Evolutionary conservation across 208 protist species (phyloP), one percentile per base, ranked within the genome.

Genomic region (Acanthamoeba royreba): DNA sequence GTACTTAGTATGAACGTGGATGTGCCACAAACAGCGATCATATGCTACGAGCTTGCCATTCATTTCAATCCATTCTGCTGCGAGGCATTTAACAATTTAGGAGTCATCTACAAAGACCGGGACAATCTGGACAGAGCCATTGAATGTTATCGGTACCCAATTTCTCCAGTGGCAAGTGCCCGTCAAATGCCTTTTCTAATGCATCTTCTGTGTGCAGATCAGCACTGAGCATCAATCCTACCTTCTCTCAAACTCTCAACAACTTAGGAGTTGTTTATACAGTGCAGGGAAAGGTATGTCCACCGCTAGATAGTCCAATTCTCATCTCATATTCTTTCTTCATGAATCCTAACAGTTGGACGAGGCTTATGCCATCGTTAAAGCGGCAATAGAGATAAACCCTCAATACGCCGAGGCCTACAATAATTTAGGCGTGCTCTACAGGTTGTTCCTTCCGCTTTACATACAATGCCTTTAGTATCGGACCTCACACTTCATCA

Each of bases 21-120:
- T 4, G 55, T 63, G 55, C 31, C 25, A 7, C 25, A 19, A 55
- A 55, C 17, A 49, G 72, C 72, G 22, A 33, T 83, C 35, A 49
- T 83, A n/a, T 83, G 72, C 46, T 97, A 97, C 52, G 88, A 97
- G 35, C 94, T 97, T 4, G 94, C 95, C 25, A 89, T 97, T 31
- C 52, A 94, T 63, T 97, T 97, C 31, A 94, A 92, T 25, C 92
- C 94, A 2, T 77, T 81, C 25, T 96, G 94, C 49, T 42, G 43
- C 43, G 95, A 96, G 43, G 95, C 96, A 33, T 93, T 55, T 52
- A 97, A 97, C 94, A 97, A 97, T 53, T 53, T 97, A 35, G 96
- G 96, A 25, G 94, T 97, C 3, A 28, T 97, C 7, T 95, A 94
- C 66, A 96, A 97, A 47, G 49, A 90, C n/a, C 9, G 72, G 8